Evolutionary conservation across 2,329 filamentous ascomycete genomes (phyloP), one percentile per base, ranked within the genome.

Genomic region (Stagonosporopsis cucurbitacearum): DNA sequence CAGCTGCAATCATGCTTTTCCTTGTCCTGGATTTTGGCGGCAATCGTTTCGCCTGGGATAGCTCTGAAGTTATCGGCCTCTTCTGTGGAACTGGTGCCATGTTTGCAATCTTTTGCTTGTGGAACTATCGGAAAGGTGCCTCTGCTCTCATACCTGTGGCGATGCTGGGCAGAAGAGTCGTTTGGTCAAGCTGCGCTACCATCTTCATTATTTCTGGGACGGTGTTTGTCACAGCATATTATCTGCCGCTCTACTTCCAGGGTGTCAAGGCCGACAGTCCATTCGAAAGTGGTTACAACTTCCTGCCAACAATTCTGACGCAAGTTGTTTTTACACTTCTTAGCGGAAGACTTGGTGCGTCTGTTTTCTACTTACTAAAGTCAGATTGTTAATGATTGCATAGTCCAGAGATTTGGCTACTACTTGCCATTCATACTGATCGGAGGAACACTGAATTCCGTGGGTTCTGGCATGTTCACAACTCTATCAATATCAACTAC

Each of bases 171-270:
- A 45, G n/a, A 22, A 53, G 53, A 19, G 55, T 67, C 26, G 39
- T 66, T 11, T 71, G 88, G 35, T 53, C 50, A 12, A 49, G 36
- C 26, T 48, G 54, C 32, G 53, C 50, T 20, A 78, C 78, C 6
- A 76, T 90, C 0, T 88, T 90, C 70, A 86, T 84, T 46, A 68
- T 83, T 9, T 85, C 86, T 0, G 78, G 79, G 59, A 77, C 73
- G 36, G 87, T 87, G 65, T 85, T 88, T 45, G 84, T 81, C 0
- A 79, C 80, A 1, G 82, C 84, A 37, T 91, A 89, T 72, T 91
- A 88, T 63, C 76, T 91, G 2, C 88, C 89, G 0, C 79, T 91
- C 0, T 91, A 88, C 71, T 89, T 89, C 52, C 89, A 92, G 69
- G 81, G 84, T 4, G 86, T 86, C 1, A 81, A 85, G 3, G 80